These are phyloP conservation scores for Porcisia hertigi DNA, from an alignment of 208 protist species.

Conservation along the genomic window DNA sequence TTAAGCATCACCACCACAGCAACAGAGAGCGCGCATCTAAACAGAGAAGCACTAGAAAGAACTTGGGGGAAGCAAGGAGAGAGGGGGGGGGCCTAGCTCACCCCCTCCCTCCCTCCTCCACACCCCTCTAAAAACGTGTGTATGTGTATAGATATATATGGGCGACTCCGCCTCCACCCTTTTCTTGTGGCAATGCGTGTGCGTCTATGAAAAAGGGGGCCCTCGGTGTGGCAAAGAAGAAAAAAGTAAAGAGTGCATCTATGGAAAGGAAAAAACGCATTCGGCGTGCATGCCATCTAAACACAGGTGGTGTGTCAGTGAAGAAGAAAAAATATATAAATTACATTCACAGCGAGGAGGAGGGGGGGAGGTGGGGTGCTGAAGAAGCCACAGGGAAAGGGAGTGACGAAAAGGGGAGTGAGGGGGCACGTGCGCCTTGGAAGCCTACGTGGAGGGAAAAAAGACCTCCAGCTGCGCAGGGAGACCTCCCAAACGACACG, in stretches of 20 bases:
- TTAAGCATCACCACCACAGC: no score
- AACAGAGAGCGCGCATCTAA: no score
- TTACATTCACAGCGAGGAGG: background rate
- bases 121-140: no score
- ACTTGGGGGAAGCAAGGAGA: no score
- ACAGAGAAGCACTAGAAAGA: no score
- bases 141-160: no score
- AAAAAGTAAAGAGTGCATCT: conserved; percentile 8
- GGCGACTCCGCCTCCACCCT: background rate
- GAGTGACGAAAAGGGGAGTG: background rate
- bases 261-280: conserved; percentile 8
- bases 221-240: background rate
- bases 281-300: background rate
- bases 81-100: no score
- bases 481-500: background rate
- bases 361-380: background rate
- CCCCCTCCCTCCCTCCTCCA: no score
- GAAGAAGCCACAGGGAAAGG: background rate
- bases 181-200: background rate
- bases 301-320: background rate
- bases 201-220: conserved; percentile 4
- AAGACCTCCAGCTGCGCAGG: background rate
- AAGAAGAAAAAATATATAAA: background rate
- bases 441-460: no score
- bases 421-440: background rate